Evolutionary conservation across 148 eudicot species (phyloP).

Genomic region (Vaccinium myrtillus): DNA sequence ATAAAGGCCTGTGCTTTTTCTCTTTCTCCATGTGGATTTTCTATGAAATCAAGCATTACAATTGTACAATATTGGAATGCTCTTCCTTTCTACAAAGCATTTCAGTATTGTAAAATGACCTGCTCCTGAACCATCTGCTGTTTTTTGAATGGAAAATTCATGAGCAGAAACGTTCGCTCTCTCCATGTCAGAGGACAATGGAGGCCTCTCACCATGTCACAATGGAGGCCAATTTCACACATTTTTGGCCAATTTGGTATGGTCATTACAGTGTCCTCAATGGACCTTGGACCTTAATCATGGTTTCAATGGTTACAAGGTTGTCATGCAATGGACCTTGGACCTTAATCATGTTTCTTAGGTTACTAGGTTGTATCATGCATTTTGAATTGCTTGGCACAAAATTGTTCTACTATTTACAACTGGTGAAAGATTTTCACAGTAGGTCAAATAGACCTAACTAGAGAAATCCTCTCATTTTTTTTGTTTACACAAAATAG

Average conservation of each 20-base stretch:
- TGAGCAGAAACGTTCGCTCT: not conserved
- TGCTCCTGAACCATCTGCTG: not conserved
- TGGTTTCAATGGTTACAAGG: too few relatives aligned
- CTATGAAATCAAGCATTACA: not conserved
- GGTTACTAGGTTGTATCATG: not conserved
- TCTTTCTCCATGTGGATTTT: not conserved
- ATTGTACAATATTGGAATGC: not conserved
- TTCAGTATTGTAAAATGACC: not conserved
- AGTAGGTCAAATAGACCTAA: not conserved
- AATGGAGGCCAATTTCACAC: not conserved
- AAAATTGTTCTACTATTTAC: not conserved
- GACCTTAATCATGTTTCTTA: not conserved
- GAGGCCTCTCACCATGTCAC: not conserved
- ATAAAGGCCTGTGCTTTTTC: not conserved
- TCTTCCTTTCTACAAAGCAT: not conserved
- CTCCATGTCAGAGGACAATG: not conserved
- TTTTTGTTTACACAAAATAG: too few relatives aligned
- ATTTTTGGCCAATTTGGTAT: not conserved
- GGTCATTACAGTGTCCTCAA: too few relatives aligned
- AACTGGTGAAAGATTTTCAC: not conserved
- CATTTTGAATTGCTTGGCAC: not conserved
- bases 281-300: not conserved
- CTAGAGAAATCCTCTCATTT: not conserved
- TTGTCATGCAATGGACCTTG: too few relatives aligned
- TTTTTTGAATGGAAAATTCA: not conserved